These are phyloP conservation scores for Cruciata laevipes DNA, from an alignment of 257 asterid species.

Conservation along the genomic window DNA sequence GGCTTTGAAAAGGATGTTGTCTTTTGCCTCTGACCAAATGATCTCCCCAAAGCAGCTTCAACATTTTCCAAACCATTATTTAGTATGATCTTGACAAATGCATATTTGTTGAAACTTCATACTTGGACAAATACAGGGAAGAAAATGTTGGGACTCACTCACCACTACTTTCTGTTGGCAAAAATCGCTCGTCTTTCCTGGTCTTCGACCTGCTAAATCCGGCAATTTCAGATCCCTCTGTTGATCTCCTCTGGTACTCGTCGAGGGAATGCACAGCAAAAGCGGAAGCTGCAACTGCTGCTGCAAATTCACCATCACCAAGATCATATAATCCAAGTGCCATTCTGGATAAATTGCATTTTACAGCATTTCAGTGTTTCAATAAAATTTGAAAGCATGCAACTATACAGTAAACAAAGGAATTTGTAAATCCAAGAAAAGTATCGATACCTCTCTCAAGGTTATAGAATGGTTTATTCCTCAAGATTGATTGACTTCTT, in stretches of 20 bases:
- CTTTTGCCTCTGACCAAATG: conserved; percentile 21
- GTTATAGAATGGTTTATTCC: neutral
- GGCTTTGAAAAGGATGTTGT: conserved; percentile 26
- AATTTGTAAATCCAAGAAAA: neutral
- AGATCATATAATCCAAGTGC: conserved; percentile 24
- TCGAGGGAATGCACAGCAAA: conserved; percentile 43
- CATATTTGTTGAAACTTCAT: neutral
- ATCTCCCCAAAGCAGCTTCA: conserved; percentile 34
- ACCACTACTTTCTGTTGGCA: conserved; percentile 30
- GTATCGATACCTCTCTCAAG: neutral
- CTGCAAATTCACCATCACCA: conserved; percentile 36
- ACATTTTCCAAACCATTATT: neutral
- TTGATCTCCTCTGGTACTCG: conserved; percentile 21
- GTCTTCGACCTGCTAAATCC: conserved; percentile 1
- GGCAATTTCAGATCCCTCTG: conserved; percentile 10
- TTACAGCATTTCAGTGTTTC: neutral
- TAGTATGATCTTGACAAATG: neutral
- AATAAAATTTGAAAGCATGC: neutral
- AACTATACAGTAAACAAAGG: neutral
- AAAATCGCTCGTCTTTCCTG: conserved; percentile 23
- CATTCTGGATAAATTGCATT: conserved; percentile 9
- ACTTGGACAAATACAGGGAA: neutral
- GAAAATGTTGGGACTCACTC: neutral
- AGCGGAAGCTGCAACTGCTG: conserved; percentile 66
- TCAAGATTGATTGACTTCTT: neutral